These are phyloP conservation scores for Mycena maculata DNA, from an alignment of 768 basidiomycete species.

Conservation along the genomic window DNA sequence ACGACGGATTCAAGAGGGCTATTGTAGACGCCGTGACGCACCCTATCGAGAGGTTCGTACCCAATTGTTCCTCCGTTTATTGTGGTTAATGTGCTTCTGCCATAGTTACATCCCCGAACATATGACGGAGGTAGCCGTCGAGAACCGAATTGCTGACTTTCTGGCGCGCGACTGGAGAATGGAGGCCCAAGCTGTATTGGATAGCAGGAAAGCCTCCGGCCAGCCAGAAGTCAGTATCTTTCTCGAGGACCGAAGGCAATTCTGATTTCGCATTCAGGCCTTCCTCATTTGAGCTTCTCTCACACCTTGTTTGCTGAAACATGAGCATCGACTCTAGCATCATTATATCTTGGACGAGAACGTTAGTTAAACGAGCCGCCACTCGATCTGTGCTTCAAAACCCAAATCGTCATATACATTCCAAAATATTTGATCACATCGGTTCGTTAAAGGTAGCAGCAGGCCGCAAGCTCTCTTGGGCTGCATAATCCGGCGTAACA, in stretches of 20 bases:
- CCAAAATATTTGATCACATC: conserved; percentile 45
- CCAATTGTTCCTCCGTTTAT: not conserved
- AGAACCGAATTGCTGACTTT: not conserved
- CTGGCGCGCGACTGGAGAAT: conserved; percentile 14
- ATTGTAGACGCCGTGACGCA: conserved; percentile 2
- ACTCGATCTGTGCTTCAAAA: no score
- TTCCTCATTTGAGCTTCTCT: no score
- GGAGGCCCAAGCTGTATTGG: no score
- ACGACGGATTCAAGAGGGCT: conserved; percentile 12
- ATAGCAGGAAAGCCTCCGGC: no score
- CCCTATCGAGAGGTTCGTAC: not conserved
- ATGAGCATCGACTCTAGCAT: no score
- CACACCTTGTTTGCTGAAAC: no score
- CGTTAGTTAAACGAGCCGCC: no score
- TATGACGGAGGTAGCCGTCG: conserved; percentile 13
- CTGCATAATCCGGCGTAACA: conserved; percentile 53
- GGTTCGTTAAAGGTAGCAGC: conserved; percentile 39
- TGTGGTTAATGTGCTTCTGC: not conserved
- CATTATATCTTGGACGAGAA: no score
- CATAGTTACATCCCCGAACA: not conserved
- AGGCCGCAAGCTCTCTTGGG: conserved; percentile 49
- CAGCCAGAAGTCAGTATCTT: no score
- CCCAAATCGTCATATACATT: no score
- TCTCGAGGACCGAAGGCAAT: no score
- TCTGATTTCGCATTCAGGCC: no score